Evolutionary conservation across 805 yeast genomes (phyloP), one percentile per base, ranked within the genome.

Genomic region (Candida ipomoeae): DNA sequence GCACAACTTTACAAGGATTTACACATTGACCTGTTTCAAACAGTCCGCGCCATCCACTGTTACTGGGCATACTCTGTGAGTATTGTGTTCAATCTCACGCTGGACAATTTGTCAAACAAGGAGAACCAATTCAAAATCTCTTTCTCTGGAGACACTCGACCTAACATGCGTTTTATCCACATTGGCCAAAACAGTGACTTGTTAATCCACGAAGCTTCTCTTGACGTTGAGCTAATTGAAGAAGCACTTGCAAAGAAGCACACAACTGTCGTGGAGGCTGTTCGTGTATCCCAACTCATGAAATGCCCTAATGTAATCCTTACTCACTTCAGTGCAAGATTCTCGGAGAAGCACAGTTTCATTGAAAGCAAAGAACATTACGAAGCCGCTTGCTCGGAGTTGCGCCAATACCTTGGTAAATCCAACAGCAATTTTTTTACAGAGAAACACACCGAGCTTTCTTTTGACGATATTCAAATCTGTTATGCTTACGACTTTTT

Each of bases 61-160:
- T 81, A 80, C 21, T 81, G 84, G 81, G 81, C 98, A 0, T 92
- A 90, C 64, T 72, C 76, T 2, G 68, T 69, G 10, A 81, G 87
- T 15, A 78, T 83, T 39, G 65, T 81, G 0, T 73, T 91, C 10
- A 63, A 75, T 1, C 78, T 85, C 48, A 66, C 65, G 51, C 55
- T 52, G 2, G 48, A 56, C 1, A n/a, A 23, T 11, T n/a, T 13
- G 18, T 21, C 40, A 2, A 66, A 66, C 49, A 55, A 53, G 1
- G 50, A 58, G 2, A 68, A 65, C 15, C 52, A 61, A 0, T 89
- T 89, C 71, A 85, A 81, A 57, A 73, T 91, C 1, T 85, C 97
- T 0, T 94, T 88, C 64, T 89, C 97, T 2, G 99, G 99, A 11
- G 99, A 94, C 63, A 89, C 98, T 0, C 80, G 97, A 59, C 99